Conservation (phyloP, 257 asterid species). For the Salvia rosmarinus region DNA sequence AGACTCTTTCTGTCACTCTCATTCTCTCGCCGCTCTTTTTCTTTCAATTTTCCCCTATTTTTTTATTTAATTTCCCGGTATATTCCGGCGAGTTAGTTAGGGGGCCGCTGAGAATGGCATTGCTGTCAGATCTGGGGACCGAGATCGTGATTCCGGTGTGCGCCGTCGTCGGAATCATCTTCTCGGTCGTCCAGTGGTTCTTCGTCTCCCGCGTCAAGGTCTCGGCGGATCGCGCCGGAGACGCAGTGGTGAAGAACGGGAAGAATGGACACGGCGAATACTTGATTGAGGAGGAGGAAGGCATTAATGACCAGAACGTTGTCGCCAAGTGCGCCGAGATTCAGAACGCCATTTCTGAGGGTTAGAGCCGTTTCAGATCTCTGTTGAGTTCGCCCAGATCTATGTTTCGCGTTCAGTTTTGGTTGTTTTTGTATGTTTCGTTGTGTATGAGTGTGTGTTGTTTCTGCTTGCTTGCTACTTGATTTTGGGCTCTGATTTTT, state of each 20-base stretch:
- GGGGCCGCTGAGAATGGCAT: slow-evolving; percentile 47
- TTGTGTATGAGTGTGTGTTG: neutral
- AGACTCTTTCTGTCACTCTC: neutral
- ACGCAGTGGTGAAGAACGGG: slow-evolving; percentile 37
- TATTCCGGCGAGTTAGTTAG: slow-evolving; percentile 37
- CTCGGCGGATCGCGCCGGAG: slow-evolving; percentile 40
- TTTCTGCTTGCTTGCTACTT: slow-evolving; percentile 7
- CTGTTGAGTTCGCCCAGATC: slow-evolving; percentile 29
- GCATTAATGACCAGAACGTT: slow-evolving; percentile 63
- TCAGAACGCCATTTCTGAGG: slow-evolving; percentile 84
- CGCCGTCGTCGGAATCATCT: slow-evolving; percentile 16
- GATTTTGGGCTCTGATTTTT: slow-evolving; percentile 14
- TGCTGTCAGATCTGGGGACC: slow-evolving; percentile 72
- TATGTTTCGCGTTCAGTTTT: slow-evolving; percentile 24
- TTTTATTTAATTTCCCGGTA: slow-evolving; percentile 6
- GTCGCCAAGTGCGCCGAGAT: slow-evolving; percentile 86
- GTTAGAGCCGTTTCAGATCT: slow-evolving; percentile 49
- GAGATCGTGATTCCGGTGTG: slow-evolving; percentile 48
- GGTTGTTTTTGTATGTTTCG: neutral
- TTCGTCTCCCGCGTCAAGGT: slow-evolving; percentile 75
- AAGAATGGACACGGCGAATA: slow-evolving; percentile 63
- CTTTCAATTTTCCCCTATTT: too few relatives aligned
- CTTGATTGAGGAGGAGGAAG: slow-evolving; percentile 91
- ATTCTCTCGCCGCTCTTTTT: slow-evolving; percentile 14
- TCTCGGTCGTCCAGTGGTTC: slow-evolving; percentile 74